A percentile compares a stretch with the other conserved stretches of the same genome.
phyloP scores from a whole-genome alignment of 352 stramenopile species.

The Phytophthora sansomeana region DNA sequence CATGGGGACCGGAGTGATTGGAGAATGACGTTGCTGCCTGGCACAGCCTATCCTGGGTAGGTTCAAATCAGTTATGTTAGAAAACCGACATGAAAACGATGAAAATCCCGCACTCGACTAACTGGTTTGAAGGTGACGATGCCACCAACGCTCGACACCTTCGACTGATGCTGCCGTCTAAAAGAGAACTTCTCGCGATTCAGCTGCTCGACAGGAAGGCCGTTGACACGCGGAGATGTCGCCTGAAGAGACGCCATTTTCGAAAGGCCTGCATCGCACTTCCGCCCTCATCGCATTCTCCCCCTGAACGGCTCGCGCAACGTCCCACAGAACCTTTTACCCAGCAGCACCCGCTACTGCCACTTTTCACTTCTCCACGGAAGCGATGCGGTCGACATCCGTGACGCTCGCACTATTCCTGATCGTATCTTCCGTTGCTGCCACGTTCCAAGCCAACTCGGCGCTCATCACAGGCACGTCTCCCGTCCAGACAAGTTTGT shows the following conservation, averaged over 20 bases:
- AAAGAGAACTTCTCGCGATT: background rate
- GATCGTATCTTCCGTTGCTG: conserved; percentile 4
- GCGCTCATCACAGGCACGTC: conserved; percentile 17
- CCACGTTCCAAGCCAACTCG: background rate
- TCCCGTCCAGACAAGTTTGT: background rate
- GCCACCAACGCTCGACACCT: too few relatives aligned
- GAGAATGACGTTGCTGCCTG: conserved; percentile 1
- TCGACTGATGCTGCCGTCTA: too few relatives aligned
- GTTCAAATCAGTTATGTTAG: conserved; percentile 7
- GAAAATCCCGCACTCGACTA: background rate
- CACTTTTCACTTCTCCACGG: conserved; percentile 10
- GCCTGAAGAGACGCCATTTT: background rate
- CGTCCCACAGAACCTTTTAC: background rate
- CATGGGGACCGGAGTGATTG: background rate
- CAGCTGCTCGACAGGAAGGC: conserved; percentile 5
- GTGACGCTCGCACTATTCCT: conserved; percentile 13
- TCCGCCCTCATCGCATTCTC: conserved; percentile 6
- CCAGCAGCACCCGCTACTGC: too few relatives aligned
- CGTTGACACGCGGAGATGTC: background rate
- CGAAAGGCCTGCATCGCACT: conserved; percentile 3
- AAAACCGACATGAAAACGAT: background rate
- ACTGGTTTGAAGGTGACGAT: background rate
- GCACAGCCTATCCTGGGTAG: background rate
- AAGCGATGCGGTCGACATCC: conserved; percentile 19
- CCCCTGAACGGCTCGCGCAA: background rate